These are phyloP conservation scores for Hsuehochloa calcarea DNA, from an alignment of 176 grass and related monocot genomes.

Conservation along the genomic window DNA sequence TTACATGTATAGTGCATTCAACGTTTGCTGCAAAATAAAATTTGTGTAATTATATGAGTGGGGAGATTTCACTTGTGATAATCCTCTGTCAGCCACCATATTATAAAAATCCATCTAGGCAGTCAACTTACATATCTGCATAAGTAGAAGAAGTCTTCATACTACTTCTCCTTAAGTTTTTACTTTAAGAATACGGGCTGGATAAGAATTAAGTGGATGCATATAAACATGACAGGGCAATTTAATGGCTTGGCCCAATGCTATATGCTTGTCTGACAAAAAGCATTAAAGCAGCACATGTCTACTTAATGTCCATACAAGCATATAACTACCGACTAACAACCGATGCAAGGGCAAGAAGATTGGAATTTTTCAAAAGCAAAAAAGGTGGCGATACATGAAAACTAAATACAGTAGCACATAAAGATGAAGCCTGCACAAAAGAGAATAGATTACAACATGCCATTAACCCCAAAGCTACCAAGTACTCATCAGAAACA, in stretches of 20 bases:
- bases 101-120: neutral
- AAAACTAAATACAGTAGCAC: no score
- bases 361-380: no score
- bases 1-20: neutral
- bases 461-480: no score
- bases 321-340: no score
- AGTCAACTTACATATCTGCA: neutral
- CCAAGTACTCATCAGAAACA: no score
- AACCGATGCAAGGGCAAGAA: no score
- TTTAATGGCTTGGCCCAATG: neutral
- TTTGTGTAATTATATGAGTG: neutral
- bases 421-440: no score
- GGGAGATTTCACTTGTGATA: neutral
- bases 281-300: neutral
- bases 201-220: neutral
- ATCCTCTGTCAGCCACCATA: neutral
- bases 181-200: neutral
- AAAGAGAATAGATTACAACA: no score
- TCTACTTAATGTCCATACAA: neutral
- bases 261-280: neutral
- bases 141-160: constrained; percentile 13
- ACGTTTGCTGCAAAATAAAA: constrained; percentile 1
- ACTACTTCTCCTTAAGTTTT: neutral
- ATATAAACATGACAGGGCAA: neutral
- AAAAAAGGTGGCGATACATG: no score